These are phyloP conservation scores for Penicillium freii DNA, from an alignment of 2,329 filamentous ascomycete genomes.

Conservation along the genomic window DNA sequence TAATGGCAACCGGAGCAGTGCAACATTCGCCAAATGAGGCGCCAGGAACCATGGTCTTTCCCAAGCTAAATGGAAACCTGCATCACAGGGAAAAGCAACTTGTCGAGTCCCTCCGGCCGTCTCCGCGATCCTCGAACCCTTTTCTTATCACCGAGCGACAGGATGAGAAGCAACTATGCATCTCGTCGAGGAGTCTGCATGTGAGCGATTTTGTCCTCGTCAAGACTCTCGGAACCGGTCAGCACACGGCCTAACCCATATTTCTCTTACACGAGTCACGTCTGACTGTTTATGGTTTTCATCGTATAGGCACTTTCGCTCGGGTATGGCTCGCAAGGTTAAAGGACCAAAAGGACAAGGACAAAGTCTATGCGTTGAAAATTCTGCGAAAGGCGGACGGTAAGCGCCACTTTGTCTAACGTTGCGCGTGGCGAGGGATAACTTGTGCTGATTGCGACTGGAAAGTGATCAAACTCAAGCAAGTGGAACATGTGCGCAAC, in stretches of 20 bases:
- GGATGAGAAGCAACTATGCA: conserved; percentile 39
- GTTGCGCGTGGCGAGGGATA: conserved; percentile 8
- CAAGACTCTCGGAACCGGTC: conserved; percentile 52
- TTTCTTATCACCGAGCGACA: conserved; percentile 40
- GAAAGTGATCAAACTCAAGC: conserved; percentile 59
- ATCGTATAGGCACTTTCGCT: conserved; percentile 49
- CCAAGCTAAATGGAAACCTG: conserved; percentile 20
- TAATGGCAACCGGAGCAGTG: conserved; percentile 43
- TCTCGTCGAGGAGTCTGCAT: conserved; percentile 38
- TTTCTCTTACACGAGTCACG: not conserved
- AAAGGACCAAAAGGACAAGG: conserved; percentile 37
- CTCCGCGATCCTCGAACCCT: conserved; percentile 34
- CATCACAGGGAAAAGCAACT: conserved; percentile 34
- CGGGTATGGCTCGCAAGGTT: conserved; percentile 51
- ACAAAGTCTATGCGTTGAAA: conserved; percentile 51
- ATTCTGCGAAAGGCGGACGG: conserved; percentile 52
- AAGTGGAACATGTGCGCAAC: conserved; percentile 67
- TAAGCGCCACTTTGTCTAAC: conserved; percentile 24
- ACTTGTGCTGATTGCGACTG: conserved; percentile 9
- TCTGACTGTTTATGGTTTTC: conserved; percentile 7
- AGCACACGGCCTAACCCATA: conserved; percentile 16
- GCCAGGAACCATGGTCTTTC: conserved; percentile 22
- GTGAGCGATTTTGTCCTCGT: conserved; percentile 48
- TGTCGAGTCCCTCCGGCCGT: conserved; percentile 28
- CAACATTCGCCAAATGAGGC: conserved; percentile 35